Conservation (phyloP, 2,329 filamentous ascomycete genomes). For the Lasiodiplodia sp. region DNA sequence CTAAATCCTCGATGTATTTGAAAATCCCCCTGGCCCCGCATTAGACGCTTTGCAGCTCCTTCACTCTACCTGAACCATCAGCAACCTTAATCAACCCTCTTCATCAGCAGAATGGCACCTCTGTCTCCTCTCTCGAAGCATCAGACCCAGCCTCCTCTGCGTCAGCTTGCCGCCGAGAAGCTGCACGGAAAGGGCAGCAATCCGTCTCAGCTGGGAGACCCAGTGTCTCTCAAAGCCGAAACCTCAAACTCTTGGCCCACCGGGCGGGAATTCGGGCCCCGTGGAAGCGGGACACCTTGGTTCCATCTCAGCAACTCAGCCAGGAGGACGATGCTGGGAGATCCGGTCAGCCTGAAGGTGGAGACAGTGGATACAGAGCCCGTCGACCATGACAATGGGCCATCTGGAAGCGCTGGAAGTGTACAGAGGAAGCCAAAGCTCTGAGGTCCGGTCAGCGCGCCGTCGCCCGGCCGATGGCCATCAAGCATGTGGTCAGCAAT, state of each 20-base stretch:
- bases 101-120: slow-evolving; percentile 11
- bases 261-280: slow-evolving; percentile 1
- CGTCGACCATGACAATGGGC: slow-evolving; percentile 29
- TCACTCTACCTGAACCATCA: neutral
- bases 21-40: neutral
- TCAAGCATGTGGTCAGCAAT: too few relatives aligned
- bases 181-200: slow-evolving; percentile 21
- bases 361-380: slow-evolving; percentile 21
- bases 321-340: slow-evolving; percentile 30
- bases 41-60: neutral
- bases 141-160: slow-evolving; percentile 13
- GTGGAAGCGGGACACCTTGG: neutral
- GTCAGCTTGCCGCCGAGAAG: slow-evolving; percentile 18
- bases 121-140: slow-evolving; percentile 14
- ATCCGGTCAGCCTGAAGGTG: slow-evolving; percentile 26
- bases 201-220: slow-evolving; percentile 28
- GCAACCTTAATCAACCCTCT: neutral
- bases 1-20: neutral
- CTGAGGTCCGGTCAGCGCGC: neutral
- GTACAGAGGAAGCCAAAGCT: slow-evolving; percentile 18
- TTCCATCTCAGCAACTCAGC: neutral
- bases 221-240: slow-evolving; percentile 29
- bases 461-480: neutral
- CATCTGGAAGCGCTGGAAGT: slow-evolving; percentile 5
- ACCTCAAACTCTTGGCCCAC: slow-evolving; percentile 19